Percentiles rank a stretch among this genome's conserved stretches.
Conservation (phyloP, 108 stramenopile species). For the Ochromonas danica region DNA sequence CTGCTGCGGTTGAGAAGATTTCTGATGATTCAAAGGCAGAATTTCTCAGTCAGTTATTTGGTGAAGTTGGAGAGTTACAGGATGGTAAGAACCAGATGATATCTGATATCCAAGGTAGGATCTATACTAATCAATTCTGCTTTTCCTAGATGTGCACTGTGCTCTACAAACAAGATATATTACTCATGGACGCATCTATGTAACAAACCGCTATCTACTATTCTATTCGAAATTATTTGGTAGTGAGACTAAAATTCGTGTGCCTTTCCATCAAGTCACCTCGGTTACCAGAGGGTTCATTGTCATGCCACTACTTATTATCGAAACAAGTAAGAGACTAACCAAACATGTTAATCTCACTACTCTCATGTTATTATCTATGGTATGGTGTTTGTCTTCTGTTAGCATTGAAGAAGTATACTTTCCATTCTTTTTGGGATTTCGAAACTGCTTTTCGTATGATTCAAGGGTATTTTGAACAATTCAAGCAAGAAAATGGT, state of each 20-base stretch:
- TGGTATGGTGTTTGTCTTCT: not conserved
- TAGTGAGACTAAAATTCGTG: not conserved
- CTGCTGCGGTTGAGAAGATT: no score
- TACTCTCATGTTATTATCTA: not conserved
- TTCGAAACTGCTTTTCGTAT: not conserved
- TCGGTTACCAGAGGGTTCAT: not conserved
- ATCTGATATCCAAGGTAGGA: not conserved
- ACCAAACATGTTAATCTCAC: not conserved
- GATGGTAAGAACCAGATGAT: not conserved
- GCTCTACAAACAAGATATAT: not conserved
- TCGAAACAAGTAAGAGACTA: not conserved
- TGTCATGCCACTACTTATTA: not conserved
- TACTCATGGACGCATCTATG: not conserved
- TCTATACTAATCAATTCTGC: not conserved
- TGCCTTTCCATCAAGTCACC: not conserved
- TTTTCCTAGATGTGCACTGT: not conserved
- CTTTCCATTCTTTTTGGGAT: not conserved
- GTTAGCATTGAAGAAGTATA: not conserved
- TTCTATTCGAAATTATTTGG: slow-evolving; percentile 2
- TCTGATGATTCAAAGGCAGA: no score
- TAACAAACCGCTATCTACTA: not conserved
- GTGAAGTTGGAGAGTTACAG: not conserved
- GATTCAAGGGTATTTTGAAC: not conserved
- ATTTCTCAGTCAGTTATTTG: not conserved
- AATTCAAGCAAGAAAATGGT: not conserved